Evolutionary conservation across 2,329 filamentous ascomycete genomes (phyloP), one percentile per base, ranked within the genome.

Genomic region (Macrophomina pseudophaseolina): DNA sequence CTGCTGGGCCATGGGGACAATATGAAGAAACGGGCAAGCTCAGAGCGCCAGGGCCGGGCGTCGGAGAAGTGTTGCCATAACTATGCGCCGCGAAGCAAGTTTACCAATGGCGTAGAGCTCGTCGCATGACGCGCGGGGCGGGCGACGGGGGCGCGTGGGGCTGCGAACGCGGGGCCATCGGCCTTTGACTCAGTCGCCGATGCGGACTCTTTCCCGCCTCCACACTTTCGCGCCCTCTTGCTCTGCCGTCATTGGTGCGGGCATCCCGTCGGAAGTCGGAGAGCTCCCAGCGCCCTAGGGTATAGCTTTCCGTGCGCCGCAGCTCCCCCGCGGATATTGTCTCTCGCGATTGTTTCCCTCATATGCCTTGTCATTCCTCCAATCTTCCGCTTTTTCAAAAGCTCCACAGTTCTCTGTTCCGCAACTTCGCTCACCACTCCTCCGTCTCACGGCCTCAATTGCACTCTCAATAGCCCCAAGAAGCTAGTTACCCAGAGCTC

Each of bases 151-250:
- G 32, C 35, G 42, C 32, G 54, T 44, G 38, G 63, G 64, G 53
- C 53, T 16, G 42, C 5, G 16, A 46, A 44, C 54, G 53, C 54
- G 53, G 64, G 64, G 64, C 54, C 38, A 16, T 66, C 64, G 64
- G 64, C 42, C 35, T 66, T 66, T 66, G 64, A 60, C 14, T 46
- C 64, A 66, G 54, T 66, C 16, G 64, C 64, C 64, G 64, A 66
- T 30, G 58, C 58, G 54, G 38, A 59, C 35, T 59, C 38, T 59
- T 59, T 59, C 54, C 54, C 54, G 54, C 54, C 54, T 59, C 54
- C 54, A 59, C 54, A 59, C 54, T 23, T 33, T 23, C 8, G 28
- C 54, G 40, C 54, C 44, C 38, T 23, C 14, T 35, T 5, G 40
- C 40, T 5, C 35, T 53, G 60, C 60, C 49, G 46, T 52, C 23